Percentiles rank a stretch among this genome's conserved stretches.
These are phyloP conservation scores for Neopestalotiopsis sp. DNA, from an alignment of 2,329 filamentous ascomycete species.

Conservation along the genomic window DNA sequence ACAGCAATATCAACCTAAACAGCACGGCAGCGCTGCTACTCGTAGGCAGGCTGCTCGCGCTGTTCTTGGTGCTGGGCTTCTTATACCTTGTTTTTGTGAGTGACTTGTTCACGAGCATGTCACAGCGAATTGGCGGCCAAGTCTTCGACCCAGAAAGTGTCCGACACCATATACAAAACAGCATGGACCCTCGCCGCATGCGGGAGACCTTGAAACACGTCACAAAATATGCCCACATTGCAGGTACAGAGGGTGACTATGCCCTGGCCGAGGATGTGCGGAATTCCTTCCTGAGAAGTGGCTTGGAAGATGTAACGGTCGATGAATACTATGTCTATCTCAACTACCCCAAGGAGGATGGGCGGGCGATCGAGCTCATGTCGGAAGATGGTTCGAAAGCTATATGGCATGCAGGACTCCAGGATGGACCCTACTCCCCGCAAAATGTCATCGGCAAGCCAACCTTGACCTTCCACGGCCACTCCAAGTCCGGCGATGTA, in stretches of 20 bases:
- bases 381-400: conserved; percentile 66
- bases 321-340: conserved; percentile 89
- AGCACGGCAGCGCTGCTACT: conserved; percentile 61
- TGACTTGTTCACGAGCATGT: conserved; percentile 76
- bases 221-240: conserved; percentile 86
- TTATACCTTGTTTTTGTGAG: conserved; percentile 87
- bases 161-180: conserved; percentile 74
- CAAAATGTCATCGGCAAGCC: conserved; percentile 68
- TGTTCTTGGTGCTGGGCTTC: conserved; percentile 76
- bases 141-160: conserved; percentile 87
- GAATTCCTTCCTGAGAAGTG: conserved; percentile 73
- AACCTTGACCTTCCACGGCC: conserved; percentile 84
- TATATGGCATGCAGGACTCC: conserved; percentile 80
- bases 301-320: conserved; percentile 76
- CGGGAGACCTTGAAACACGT: conserved; percentile 77
- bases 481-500: conserved; percentile 86
- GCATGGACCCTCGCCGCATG: conserved; percentile 73
- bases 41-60: conserved; percentile 74
- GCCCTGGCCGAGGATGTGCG: conserved; percentile 85
- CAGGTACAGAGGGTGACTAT: conserved; percentile 92
- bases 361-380: conserved; percentile 82
- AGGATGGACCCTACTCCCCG: conserved; percentile 71
- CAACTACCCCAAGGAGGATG: conserved; percentile 83
- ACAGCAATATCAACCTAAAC: conserved; percentile 50
- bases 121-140: conserved; percentile 66